These are phyloP conservation scores for Lactifluus pinguis DNA, from an alignment of 768 basidiomycete genomes.

Conservation along the genomic window DNA sequence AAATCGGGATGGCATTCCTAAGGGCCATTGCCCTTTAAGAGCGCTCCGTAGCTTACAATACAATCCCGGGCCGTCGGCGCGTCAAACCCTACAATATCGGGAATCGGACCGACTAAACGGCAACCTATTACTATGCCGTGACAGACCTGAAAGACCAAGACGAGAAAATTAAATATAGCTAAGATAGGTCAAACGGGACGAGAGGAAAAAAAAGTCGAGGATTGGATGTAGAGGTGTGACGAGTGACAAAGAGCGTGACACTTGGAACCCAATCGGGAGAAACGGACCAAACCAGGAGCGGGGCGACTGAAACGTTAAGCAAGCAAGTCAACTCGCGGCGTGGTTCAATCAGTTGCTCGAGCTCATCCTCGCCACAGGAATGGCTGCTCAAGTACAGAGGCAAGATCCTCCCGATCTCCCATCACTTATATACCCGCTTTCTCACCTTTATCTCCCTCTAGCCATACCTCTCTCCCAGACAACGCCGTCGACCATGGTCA, in stretches of 20 bases:
- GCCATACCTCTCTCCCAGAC: slow-evolving; percentile 18
- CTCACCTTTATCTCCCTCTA: slow-evolving; percentile 18
- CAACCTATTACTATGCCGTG: not conserved
- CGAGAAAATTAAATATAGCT: slow-evolving; percentile 44
- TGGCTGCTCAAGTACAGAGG: slow-evolving; percentile 21
- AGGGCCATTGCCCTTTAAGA: too few species aligned
- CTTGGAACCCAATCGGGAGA: slow-evolving; percentile 3
- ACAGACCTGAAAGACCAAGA: not conserved
- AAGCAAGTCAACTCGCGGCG: slow-evolving; percentile 16
- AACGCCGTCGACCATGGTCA: slow-evolving; percentile 19
- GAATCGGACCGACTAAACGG: slow-evolving; percentile 3
- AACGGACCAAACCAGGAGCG: slow-evolving; percentile 15
- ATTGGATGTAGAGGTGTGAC: slow-evolving; percentile 23
- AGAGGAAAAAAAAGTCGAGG: not conserved
- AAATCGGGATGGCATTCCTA: too few species aligned
- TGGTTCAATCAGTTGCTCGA: slow-evolving; percentile 17
- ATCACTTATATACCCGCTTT: slow-evolving; percentile 6
- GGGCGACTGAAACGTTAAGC: slow-evolving; percentile 16
- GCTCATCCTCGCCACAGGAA: slow-evolving; percentile 15
- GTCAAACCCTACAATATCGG: not conserved
- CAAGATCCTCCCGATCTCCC: slow-evolving; percentile 19
- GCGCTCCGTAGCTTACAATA: not conserved
- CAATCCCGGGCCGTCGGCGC: not conserved
- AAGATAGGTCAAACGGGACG: slow-evolving; percentile 35
- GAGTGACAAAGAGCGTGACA: slow-evolving; percentile 8